These are phyloP conservation scores for Vaccinium myrtillus DNA, from an alignment of 148 eudicot species.

Conservation along the genomic window DNA sequence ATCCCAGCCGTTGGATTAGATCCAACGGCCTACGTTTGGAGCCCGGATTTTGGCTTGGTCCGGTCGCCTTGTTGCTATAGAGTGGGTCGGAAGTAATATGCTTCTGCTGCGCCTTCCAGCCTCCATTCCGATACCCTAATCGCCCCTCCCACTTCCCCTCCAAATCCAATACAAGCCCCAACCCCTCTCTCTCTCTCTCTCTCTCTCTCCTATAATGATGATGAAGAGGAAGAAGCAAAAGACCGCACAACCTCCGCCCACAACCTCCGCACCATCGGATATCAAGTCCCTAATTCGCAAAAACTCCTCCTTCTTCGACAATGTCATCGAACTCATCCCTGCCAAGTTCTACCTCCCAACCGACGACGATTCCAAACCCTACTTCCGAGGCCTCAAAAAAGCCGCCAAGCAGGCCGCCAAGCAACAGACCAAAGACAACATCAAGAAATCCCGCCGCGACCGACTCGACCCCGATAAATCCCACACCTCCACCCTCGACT, in stretches of 20 bases:
- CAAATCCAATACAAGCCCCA: no score
- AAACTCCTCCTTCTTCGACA: conserved; percentile 67
- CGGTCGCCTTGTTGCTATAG: no score
- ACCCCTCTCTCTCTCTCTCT: background rate
- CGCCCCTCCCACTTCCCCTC: background rate
- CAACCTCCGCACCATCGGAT: conserved; percentile 16
- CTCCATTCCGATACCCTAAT: background rate
- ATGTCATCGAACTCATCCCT: conserved; percentile 64
- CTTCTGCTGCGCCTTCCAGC: no score
- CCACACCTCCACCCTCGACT: conserved; percentile 44
- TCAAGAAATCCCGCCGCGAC: conserved; percentile 53
- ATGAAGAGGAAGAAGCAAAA: conserved; percentile 34
- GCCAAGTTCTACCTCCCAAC: conserved; percentile 63
- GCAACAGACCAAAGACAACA: conserved; percentile 50
- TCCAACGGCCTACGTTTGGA: no score
- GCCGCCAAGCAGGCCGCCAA: conserved; percentile 55
- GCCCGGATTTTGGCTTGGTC: no score
- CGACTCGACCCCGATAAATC: conserved; percentile 68
- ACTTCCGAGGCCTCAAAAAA: conserved; percentile 66
- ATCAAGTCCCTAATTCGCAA: conserved; percentile 41
- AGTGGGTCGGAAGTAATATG: no score
- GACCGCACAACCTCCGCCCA: conserved; percentile 16
- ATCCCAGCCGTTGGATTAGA: no score
- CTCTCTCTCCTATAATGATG: conserved; percentile 20
- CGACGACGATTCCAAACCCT: conserved; percentile 47